Evolutionary conservation across 2,329 filamentous ascomycete genomes (phyloP), one percentile per base, ranked within the genome.

Genomic region (Curvularia spicifera): DNA sequence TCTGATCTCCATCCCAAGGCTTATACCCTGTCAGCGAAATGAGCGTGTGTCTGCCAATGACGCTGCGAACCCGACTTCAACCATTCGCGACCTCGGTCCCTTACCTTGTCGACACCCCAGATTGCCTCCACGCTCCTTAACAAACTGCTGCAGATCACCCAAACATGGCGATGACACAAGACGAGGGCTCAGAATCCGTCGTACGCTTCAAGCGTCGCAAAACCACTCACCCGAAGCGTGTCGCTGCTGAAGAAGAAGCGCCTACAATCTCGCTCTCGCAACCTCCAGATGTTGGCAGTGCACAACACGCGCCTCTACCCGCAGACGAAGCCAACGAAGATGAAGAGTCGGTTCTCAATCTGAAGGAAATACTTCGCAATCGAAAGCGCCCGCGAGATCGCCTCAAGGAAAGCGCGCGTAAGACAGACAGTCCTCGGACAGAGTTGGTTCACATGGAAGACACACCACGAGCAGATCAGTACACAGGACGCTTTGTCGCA

Each of bases 401-500:
- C 7, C 20, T 63, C 0, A 62, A 58, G 24, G 69, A 72, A 37
- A 58, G 52, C 42, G 54, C 59, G 45, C 68, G 66, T 52, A 69
- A 58, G 43, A 51, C 61, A 50, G 68, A 70, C n/a, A 18, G 33
- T 3, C 52, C 62, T 2, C 61, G 57, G 5, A 61, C 52, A 12
- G 67, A 67, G 47, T 47, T 68, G 13, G 67, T 63, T 18, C 59
- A 62, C 26, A 55, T 40, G 15, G 70, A 71, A 18, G 70, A 71
- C n/a, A 60, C 58, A 43, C 63, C 63, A 26, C 63, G 56, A 35
- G 54, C 62, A 40, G 61, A 65, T 44, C 59, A 57, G 26, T 74
- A 74, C 45, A 59, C 60, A 1, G 64, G 60, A 39, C 86, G 89
- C 40, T 94, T 94, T 72, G 87, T 87, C 52, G 85, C 87, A 57